Evolutionary conservation across 495 filamentous ascomycete species (phyloP), one percentile per base, ranked within the genome.

Genomic region (Penicillium desertorum): DNA sequence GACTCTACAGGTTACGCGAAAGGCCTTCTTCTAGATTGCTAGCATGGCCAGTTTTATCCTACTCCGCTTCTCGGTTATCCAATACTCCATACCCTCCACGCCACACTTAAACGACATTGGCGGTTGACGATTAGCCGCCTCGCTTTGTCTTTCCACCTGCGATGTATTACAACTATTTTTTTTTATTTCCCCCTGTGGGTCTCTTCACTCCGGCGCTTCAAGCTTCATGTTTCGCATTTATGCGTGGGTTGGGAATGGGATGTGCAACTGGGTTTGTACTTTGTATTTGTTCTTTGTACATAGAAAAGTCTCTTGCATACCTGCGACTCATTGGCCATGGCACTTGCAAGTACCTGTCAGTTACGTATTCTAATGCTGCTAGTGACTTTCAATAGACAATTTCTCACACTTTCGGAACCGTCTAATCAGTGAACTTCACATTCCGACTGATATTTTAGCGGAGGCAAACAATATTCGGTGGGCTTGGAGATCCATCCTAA

Each of bases 171-270:
- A 68, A 74, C 71, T 66, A 50, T 60, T 60, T 54, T 59, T 62
- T 50, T 57, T 51, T 25, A 25, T 25, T 65, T 61, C 58, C 61
- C 58, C 51, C 54, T 69, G 58, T 61, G 61, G 66, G 68, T 74
- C 71, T 76, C 76, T 72, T 79, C 75, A 70, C 76, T 78, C 76
- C 69, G 76, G 76, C 75, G 76, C 72, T 75, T 65, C 64, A 71
- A 74, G 72, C 70, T 74, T 77, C 62, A 69, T 74, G 49, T 72
- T 70, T 70, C 68, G 71, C 75, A 78, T 79, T 68, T 72, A 59
- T 71, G 70, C 71, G 74, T 75, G 70, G 70, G 67, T 71, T 72
- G 64, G 71, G 68, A 70, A 73, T 66, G 66, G 64, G 75, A 70
- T 72, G 74, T 79, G 76, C 69, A 72, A 67, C 70, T 77, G 72